These are phyloP conservation scores for Penicillium canariense DNA, from an alignment of 495 filamentous ascomycete species.

Conservation along the genomic window DNA sequence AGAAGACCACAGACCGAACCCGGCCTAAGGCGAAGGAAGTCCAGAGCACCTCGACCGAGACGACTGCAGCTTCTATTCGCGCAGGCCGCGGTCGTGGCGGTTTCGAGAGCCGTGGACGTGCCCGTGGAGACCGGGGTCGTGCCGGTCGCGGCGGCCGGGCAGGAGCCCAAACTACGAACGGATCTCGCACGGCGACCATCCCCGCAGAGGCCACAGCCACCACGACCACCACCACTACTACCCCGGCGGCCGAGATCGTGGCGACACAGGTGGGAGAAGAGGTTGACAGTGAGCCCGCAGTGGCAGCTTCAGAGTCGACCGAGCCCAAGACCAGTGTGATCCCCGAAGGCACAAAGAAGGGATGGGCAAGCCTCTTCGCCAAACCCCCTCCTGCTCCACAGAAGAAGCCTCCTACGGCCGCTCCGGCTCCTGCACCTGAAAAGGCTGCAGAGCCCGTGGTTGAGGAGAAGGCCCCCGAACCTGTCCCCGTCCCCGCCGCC, in stretches of 20 bases:
- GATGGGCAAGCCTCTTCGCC: conserved; percentile 64
- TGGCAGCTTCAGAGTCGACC: conserved; percentile 24
- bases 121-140: conserved; percentile 72
- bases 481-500: conserved; percentile 29
- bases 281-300: conserved; percentile 30
- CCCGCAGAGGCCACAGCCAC: conserved; percentile 26
- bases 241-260: conserved; percentile 45
- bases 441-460: conserved; percentile 30
- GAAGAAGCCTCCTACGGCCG: too few species aligned
- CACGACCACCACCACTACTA: conserved; percentile 17
- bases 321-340: conserved; percentile 46
- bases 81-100: conserved; percentile 65
- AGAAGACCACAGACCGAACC: conserved; percentile 78
- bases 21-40: conserved; percentile 81
- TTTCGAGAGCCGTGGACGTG: conserved; percentile 64
- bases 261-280: conserved; percentile 25
- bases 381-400: conserved; percentile 42
- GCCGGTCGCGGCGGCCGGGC: conserved; percentile 70
- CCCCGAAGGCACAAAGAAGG: conserved; percentile 54
- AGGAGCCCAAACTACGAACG: conserved; percentile 54
- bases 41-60: conserved; percentile 50
- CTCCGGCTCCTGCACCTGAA: too few species aligned
- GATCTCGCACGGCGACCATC: conserved; percentile 41
- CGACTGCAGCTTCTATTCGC: conserved; percentile 50
- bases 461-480: conserved; percentile 14